phyloP scores from a whole-genome alignment of 441 rosid genomes.

The Gossypium schwendimanii region DNA sequence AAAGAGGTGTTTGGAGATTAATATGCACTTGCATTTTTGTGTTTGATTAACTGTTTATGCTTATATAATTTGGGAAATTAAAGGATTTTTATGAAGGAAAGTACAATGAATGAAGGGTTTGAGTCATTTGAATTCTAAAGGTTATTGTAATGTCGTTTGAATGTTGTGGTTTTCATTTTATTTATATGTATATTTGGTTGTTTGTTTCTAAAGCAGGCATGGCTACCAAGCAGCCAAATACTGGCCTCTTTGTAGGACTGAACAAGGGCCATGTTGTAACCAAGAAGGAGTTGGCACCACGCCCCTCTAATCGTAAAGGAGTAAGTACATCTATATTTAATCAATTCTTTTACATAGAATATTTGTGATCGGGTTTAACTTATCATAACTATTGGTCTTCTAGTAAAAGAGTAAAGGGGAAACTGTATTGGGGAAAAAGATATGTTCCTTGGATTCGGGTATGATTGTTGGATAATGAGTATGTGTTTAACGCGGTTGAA shows the following conservation, averaged over 20 bases:
- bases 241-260: slow-evolving; percentile 54
- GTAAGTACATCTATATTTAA: slow-evolving; percentile 21
- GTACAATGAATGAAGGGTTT: background rate
- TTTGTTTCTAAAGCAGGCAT: slow-evolving; percentile 24
- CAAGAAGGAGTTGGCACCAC: slow-evolving; percentile 48
- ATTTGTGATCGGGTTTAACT: background rate
- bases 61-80: background rate
- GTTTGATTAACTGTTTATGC: background rate
- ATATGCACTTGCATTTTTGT: background rate
- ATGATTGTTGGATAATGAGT: background rate
- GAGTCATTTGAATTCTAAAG: background rate
- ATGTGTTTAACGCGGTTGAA: no score
- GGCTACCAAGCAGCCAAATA: slow-evolving; percentile 49
- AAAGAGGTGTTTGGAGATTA: background rate
- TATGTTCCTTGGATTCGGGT: background rate
- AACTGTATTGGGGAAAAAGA: no score
- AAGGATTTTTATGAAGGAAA: background rate
- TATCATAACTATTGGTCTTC: background rate
- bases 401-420: no score
- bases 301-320: slow-evolving; percentile 50
- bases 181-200: background rate
- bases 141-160: background rate
- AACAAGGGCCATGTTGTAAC: slow-evolving; percentile 57
- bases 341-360: background rate
- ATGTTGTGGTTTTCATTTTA: background rate